Percentiles rank a stretch among this genome's conserved stretches.
These are phyloP conservation scores for Nicotiana sylvestris DNA, from an alignment of 257 asterid species.

Conservation along the genomic window DNA sequence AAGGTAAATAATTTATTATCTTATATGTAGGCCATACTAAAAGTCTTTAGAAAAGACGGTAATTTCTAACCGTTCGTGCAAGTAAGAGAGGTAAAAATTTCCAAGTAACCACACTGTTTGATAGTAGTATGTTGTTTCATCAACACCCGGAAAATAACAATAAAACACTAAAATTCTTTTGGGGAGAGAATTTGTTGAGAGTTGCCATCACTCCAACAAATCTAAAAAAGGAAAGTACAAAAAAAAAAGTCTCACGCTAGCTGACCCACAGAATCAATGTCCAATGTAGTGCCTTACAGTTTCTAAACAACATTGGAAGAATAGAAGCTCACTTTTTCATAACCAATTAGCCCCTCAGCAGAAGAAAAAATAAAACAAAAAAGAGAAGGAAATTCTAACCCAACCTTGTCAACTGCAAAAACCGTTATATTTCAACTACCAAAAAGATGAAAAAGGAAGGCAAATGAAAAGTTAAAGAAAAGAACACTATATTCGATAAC, in stretches of 20 bases:
- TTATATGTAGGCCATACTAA: too few relatives aligned
- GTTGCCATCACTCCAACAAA: slow-evolving; percentile 7
- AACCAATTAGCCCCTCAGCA: slow-evolving; percentile 8
- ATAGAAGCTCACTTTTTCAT: background rate
- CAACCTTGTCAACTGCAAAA: slow-evolving; percentile 5
- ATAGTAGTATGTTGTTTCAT: background rate
- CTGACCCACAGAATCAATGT: slow-evolving; percentile 9
- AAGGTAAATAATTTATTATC: too few relatives aligned
- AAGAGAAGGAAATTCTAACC: background rate
- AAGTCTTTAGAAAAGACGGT: too few relatives aligned
- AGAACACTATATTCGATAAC: background rate
- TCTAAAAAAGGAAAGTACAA: background rate
- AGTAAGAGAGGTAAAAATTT: too few relatives aligned
- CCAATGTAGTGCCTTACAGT: background rate
- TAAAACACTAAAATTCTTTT: background rate
- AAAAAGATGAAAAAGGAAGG: background rate
- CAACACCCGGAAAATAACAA: background rate
- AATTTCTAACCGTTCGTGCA: too few relatives aligned
- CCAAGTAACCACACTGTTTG: background rate
- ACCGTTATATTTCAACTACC: background rate
- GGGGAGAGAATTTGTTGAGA: background rate
- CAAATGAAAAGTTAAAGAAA: background rate
- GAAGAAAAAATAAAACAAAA: background rate
- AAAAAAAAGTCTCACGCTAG: background rate
- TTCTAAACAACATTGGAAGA: background rate